Evolutionary conservation across 441 rosid genomes (phyloP).

Genomic region (Eruca vesicaria): DNA sequence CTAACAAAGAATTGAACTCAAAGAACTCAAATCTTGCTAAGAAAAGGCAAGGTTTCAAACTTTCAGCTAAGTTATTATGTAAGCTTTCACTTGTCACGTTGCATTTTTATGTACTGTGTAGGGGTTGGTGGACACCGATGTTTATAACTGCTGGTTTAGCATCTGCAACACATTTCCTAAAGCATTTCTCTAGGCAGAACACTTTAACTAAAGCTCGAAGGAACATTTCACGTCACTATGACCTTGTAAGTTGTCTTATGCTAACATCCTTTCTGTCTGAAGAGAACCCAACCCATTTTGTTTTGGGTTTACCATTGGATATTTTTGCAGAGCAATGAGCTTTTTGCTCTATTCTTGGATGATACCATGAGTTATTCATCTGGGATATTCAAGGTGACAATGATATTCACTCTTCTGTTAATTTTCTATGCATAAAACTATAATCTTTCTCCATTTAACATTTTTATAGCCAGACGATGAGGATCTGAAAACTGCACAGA

Average conservation of each 20-base stretch:
- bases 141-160: conserved; percentile 66
- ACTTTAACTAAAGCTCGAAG: conserved; percentile 90
- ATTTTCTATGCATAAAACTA: neutral
- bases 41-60: conserved; percentile 49
- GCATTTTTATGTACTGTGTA: conserved; percentile 4
- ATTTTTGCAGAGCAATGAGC: conserved; percentile 62
- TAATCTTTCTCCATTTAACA: neutral
- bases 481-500: conserved; percentile 65
- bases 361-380: conserved; percentile 89
- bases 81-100: neutral
- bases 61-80: neutral
- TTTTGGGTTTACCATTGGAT: neutral
- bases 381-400: conserved; percentile 66
- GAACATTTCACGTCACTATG: conserved; percentile 84
- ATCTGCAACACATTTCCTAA: conserved; percentile 70
- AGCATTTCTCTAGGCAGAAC: conserved; percentile 66
- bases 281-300: neutral
- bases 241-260: conserved; percentile 52
- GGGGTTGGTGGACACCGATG: conserved; percentile 98
- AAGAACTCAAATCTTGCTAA: conserved; percentile 39
- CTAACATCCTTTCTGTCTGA: neutral
- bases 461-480: conserved; percentile 47
- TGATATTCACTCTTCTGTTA: neutral
- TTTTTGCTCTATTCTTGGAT: conserved; percentile 77
- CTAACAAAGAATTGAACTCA: conserved; percentile 57